Conservation (phyloP, 306 rosid genomes). For the Pterocarpus macrocarpus region DNA sequence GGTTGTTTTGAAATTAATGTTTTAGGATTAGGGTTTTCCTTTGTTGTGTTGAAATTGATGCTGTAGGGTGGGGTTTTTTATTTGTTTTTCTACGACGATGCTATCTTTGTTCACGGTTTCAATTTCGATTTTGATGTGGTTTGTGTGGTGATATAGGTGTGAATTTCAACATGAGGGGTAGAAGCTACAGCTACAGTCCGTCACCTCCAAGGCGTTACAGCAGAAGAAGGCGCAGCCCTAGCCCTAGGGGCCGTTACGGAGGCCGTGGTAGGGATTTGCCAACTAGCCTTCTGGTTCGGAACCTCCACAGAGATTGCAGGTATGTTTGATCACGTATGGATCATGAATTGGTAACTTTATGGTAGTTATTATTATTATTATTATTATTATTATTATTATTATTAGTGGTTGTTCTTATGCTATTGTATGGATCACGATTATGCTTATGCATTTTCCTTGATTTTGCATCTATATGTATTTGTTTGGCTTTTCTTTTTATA, state of each 20-base stretch:
- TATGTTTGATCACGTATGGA: not conserved
- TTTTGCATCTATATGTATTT: not conserved
- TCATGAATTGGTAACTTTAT: not conserved
- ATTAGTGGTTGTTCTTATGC: not conserved
- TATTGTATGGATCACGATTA: not conserved
- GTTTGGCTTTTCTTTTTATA: not conserved
- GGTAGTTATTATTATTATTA: no score
- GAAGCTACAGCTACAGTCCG: conserved; percentile 88
- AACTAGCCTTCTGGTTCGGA: conserved; percentile 86
- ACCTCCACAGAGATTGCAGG: conserved; percentile 84
- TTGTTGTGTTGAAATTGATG: not conserved
- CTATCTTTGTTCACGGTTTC: not conserved
- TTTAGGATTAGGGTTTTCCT: not conserved
- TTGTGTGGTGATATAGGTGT: conserved; percentile 40
- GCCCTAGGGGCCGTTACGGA: conserved; percentile 66
- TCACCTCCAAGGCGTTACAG: conserved; percentile 77
- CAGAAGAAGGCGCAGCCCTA: conserved; percentile 68
- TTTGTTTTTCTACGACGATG: no score
- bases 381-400: not conserved
- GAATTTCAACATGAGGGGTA: conserved; percentile 68
- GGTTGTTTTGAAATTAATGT: not conserved
- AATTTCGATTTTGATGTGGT: not conserved
- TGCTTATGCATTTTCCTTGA: not conserved
- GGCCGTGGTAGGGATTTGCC: conserved; percentile 71
- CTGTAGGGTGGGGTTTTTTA: not conserved